Evolutionary conservation across 2,329 filamentous ascomycete genomes (phyloP), one percentile per base, ranked within the genome.

Genomic region (Samsoniella hepiali): DNA sequence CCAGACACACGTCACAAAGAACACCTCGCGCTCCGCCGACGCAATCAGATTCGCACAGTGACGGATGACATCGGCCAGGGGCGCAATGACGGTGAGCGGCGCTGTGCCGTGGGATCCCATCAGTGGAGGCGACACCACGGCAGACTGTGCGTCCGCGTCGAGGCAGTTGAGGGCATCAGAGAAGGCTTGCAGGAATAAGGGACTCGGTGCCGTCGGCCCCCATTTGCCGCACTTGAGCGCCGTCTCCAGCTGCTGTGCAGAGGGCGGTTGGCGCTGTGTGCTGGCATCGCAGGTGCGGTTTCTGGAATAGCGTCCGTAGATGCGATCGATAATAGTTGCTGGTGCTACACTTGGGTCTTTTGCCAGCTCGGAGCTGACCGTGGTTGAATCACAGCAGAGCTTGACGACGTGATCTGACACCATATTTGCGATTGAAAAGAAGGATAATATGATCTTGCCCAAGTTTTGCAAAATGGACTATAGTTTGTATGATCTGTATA

Each of bases 21-120:
- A 86, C 0, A 94, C 85, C 69, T 94, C 91, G 40, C 82, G 83
- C 69, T 91, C 82, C 0, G 91, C 91, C 4, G 87, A 81, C 3
- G 83, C 89, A 40, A 94, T 93, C 27, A 91, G 78, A 68, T 93
- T 93, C 1, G 89, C 86, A 76, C 91, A 89, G 72, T 93, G 90
- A 1, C 89, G 82, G 65, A 85, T 85, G 34, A 93, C 85, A 71
- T 93, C 90, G 0, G 88, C 68, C 42, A 76, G 55, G 0, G 74
- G 74, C 8, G 74, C 71, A 36, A 93, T 85, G 47, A 92, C 82
- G 0, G 88, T 89, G 66, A 93, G 73, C 0, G 89, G 90, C 9
- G 89, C 75, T 0, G 84, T 83, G 3, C 90, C 91, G 64, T 78
- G 74, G 32, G 77, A 81, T 1, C 81, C 82, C 75, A 84, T 79